Evolutionary conservation across 768 basidiomycete genomes (phyloP).

Genomic region (Lentinula lateritia): DNA sequence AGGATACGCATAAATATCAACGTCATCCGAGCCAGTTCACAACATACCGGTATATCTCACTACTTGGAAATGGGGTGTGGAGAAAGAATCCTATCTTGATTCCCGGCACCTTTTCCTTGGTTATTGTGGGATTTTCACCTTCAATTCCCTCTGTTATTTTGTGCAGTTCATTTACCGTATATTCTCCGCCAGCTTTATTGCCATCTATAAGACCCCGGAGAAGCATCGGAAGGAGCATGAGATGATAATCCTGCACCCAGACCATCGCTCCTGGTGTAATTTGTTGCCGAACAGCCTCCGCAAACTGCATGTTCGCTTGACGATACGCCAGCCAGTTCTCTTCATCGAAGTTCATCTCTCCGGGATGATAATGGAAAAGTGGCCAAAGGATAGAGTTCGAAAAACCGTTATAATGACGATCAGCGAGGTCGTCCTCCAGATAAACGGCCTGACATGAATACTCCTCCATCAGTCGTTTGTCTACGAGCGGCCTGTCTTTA

Average conservation of each 20-base stretch:
- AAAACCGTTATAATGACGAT: constrained; percentile 97
- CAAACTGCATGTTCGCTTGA: constrained; percentile 93
- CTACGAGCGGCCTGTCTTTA: constrained; percentile 87
- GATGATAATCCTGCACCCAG: constrained; percentile 98
- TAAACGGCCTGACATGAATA: constrained; percentile 98
- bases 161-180: constrained; percentile 55
- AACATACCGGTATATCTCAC: constrained; percentile 90
- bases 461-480: constrained; percentile 89
- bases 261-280: constrained; percentile 88
- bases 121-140: constrained; percentile 34
- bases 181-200: constrained; percentile 47
- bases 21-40: neutral
- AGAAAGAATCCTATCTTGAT: constrained; percentile 99
- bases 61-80: constrained; percentile 96
- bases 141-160: constrained; percentile 72
- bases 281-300: constrained; percentile 79
- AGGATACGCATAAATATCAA: constrained; percentile 5
- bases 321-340: constrained; percentile 98
- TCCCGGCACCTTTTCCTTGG: constrained; percentile 40
- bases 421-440: constrained; percentile 97
- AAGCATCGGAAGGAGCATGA: constrained; percentile 96
- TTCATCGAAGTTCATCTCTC: constrained; percentile 99
- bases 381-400: constrained; percentile 99
- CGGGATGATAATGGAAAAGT: constrained; percentile 98
- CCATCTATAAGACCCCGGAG: constrained; percentile 86